These are phyloP conservation scores for Carex myosuroides DNA, from an alignment of 176 grass and related monocot genomes.

Conservation along the genomic window DNA sequence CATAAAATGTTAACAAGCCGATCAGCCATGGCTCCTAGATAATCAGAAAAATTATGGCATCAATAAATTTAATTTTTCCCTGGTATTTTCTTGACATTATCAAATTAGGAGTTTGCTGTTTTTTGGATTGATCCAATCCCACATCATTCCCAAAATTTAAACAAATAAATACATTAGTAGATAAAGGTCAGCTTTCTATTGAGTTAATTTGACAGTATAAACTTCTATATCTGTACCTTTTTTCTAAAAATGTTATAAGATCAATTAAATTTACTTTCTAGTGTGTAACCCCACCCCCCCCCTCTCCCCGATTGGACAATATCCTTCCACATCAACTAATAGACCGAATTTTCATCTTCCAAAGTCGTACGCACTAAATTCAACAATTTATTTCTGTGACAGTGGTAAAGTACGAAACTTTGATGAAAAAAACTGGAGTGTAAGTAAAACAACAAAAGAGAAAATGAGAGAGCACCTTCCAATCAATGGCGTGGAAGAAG, in stretches of 20 bases:
- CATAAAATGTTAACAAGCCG: slow-evolving; percentile 48
- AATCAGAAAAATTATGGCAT: not conserved
- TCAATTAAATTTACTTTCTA: not conserved
- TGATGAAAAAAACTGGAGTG: not conserved
- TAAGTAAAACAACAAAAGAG: not conserved
- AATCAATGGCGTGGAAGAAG: slow-evolving; percentile 92
- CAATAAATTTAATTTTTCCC: not conserved
- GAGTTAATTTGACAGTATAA: not conserved
- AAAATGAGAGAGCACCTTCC: slow-evolving; percentile 43
- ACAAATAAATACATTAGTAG: not conserved
- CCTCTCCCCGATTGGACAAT: not conserved
- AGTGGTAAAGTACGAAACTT: not conserved
- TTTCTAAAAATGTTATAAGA: not conserved
- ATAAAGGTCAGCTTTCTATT: not conserved
- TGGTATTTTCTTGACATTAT: not conserved
- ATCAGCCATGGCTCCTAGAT: slow-evolving; percentile 85
- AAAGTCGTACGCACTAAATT: not conserved
- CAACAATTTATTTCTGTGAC: not conserved
- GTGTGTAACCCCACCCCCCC: too few species aligned
- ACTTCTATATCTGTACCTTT: not conserved
- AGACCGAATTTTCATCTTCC: not conserved
- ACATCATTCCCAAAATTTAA: not conserved
- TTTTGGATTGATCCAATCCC: not conserved
- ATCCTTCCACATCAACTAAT: not conserved
- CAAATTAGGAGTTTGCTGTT: not conserved